phyloP scores from a whole-genome alignment of 805 yeast genomes.

The Starmerella stellata region DNA sequence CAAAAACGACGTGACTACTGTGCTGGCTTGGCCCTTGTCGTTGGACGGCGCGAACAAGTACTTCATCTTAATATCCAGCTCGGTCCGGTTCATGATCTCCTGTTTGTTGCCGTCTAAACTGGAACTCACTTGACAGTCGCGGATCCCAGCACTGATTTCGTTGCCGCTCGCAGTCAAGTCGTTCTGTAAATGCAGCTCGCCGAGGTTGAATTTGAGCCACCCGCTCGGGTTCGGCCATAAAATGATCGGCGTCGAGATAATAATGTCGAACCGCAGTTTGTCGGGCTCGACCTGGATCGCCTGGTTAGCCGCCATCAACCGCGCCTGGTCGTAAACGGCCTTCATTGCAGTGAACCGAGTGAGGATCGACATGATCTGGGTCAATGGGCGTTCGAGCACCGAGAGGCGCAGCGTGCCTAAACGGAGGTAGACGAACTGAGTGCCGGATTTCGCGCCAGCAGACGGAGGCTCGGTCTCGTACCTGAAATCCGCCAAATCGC shows the following conservation, averaged over 20 bases:
- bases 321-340: slow-evolving; percentile 68
- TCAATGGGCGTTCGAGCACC: slow-evolving; percentile 46
- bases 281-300: slow-evolving; percentile 45
- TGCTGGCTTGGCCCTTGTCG: slow-evolving; percentile 30
- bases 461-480: slow-evolving; percentile 54
- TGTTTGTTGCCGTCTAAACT: slow-evolving; percentile 28
- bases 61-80: slow-evolving; percentile 5
- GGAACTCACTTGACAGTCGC: slow-evolving; percentile 54
- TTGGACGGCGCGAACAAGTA: slow-evolving; percentile 8
- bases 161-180: slow-evolving; percentile 31
- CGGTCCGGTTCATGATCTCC: slow-evolving; percentile 28
- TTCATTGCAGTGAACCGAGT: slow-evolving; percentile 72
- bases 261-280: slow-evolving; percentile 51
- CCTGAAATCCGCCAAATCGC: slow-evolving; percentile 58
- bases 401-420: slow-evolving; percentile 54
- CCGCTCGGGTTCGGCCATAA: slow-evolving; percentile 53
- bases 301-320: slow-evolving; percentile 74
- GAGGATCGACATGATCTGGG: slow-evolving; percentile 46
- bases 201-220: slow-evolving; percentile 51
- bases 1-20: slow-evolving; percentile 37
- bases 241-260: slow-evolving; percentile 64
- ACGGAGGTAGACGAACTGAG: slow-evolving; percentile 39
- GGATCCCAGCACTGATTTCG: slow-evolving; percentile 45
- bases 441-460: slow-evolving; percentile 21
- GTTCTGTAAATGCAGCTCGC: slow-evolving; percentile 62